A percentile compares a stretch with the other conserved stretches of the same genome.
Conservation (phyloP, 2,329 filamentous ascomycete species). For the Colletotrichum tamarilloi region DNA sequence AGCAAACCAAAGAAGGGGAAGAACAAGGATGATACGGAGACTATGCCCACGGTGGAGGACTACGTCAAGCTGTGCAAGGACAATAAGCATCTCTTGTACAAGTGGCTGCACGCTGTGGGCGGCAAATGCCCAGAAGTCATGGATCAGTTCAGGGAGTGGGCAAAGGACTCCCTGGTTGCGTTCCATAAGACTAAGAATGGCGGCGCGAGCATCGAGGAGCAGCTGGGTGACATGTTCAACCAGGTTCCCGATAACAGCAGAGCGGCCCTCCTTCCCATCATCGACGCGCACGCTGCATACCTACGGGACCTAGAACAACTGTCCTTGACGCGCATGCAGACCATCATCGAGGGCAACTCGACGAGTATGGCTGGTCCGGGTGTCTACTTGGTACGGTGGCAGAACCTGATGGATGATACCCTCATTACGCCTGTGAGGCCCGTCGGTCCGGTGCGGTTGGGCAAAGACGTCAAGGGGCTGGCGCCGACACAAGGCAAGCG, state of each 20-base stretch:
- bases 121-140: conserved; percentile 75
- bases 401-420: conserved; percentile 76
- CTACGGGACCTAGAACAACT: conserved; percentile 64
- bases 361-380: conserved; percentile 69
- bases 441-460: conserved; percentile 63
- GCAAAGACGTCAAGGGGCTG: conserved; percentile 60
- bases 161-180: conserved; percentile 64
- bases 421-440: conserved; percentile 70
- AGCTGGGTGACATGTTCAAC: conserved; percentile 55
- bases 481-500: conserved; percentile 56
- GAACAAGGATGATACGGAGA: conserved; percentile 45
- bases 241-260: conserved; percentile 60
- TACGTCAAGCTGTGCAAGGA: conserved; percentile 75
- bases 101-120: conserved; percentile 77
- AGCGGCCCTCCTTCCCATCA: conserved; percentile 56
- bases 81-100: conserved; percentile 73
- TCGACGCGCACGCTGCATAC: conserved; percentile 72
- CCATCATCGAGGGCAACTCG: conserved; percentile 59
- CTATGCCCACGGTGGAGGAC: conserved; percentile 72
- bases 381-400: conserved; percentile 79
- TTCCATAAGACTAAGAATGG: conserved; percentile 56
- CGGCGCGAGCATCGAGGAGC: conserved; percentile 47
- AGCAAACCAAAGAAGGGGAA: conserved; percentile 56
- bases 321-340: conserved; percentile 66
- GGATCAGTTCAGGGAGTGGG: conserved; percentile 70